These are phyloP conservation scores for Dictyostelium brefeldianum DNA, from an alignment of 78 protist species.

Conservation along the genomic window DNA sequence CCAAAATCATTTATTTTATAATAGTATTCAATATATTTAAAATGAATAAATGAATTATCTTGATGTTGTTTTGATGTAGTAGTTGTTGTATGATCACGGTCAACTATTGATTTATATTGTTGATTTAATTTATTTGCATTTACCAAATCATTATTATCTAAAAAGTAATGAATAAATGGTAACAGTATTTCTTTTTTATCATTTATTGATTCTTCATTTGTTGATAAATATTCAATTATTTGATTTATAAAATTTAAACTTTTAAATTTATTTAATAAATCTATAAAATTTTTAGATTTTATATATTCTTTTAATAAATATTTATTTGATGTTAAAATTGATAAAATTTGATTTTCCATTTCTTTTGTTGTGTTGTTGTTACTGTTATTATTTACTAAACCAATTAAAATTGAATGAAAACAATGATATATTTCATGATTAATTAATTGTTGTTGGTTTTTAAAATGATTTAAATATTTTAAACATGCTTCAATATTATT, in stretches of 20 bases:
- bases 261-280: neutral
- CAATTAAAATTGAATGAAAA: neutral
- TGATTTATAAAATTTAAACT: neutral
- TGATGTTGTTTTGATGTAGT: neutral
- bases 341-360: neutral
- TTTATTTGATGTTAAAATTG: neutral
- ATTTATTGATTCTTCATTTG: neutral
- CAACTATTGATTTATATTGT: neutral
- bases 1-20: neutral
- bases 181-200: neutral
- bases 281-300: neutral
- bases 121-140: neutral
- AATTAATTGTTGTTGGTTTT: neutral
- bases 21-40: neutral
- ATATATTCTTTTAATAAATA: neutral
- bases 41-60: neutral
- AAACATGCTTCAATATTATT: neutral
- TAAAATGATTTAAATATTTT: conserved; percentile 1
- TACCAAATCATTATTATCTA: neutral
- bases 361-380: neutral
- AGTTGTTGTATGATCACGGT: too few species aligned
- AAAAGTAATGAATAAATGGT: neutral
- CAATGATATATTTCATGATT: neutral
- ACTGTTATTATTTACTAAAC: neutral
- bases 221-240: neutral